Percentiles rank a stretch among this genome's conserved stretches.
These are phyloP conservation scores for Ophiostoma populinum DNA, from an alignment of 2,329 filamentous ascomycete species.

Conservation along the genomic window DNA sequence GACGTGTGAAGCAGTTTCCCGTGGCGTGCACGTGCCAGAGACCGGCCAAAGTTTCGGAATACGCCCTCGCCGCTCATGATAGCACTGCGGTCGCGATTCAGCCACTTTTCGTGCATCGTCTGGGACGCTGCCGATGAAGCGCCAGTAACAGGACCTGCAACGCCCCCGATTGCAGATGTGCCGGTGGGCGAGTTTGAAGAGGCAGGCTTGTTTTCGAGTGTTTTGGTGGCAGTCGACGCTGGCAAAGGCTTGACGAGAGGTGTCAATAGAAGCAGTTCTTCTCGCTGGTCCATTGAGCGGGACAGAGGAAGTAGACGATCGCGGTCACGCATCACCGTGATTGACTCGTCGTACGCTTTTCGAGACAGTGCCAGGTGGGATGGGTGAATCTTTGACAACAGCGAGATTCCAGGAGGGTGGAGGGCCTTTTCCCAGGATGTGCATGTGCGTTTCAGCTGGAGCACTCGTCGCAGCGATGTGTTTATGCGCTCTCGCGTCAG, in stretches of 20 bases:
- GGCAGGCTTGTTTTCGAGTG: constrained; percentile 27
- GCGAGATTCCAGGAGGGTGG: constrained; percentile 63
- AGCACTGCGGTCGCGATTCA: constrained; percentile 39
- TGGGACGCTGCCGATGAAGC: constrained; percentile 5
- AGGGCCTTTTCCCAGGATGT: constrained; percentile 84
- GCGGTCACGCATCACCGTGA: constrained; percentile 82
- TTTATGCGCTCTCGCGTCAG: constrained; percentile 66
- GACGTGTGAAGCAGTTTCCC: constrained; percentile 85
- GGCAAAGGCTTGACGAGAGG: constrained; percentile 85
- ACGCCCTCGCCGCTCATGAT: constrained; percentile 88
- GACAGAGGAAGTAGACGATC: constrained; percentile 70
- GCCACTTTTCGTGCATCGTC: constrained; percentile 35
- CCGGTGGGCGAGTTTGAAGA: not conserved
- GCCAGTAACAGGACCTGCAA: not conserved
- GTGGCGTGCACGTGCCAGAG: constrained; percentile 69
- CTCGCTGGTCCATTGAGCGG: constrained; percentile 62
- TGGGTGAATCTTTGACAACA: constrained; percentile 66
- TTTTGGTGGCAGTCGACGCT: constrained; percentile 67
- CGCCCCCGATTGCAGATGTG: not conserved
- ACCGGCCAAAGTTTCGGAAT: constrained; percentile 75
- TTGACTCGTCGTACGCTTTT: constrained; percentile 78
- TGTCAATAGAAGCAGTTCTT: constrained; percentile 78
- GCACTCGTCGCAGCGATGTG: constrained; percentile 60
- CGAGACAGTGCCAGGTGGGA: constrained; percentile 67
- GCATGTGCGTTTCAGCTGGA: constrained; percentile 67